Evolutionary conservation across 805 yeast species (phyloP).

Genomic region (Ogataea haglerorum): DNA sequence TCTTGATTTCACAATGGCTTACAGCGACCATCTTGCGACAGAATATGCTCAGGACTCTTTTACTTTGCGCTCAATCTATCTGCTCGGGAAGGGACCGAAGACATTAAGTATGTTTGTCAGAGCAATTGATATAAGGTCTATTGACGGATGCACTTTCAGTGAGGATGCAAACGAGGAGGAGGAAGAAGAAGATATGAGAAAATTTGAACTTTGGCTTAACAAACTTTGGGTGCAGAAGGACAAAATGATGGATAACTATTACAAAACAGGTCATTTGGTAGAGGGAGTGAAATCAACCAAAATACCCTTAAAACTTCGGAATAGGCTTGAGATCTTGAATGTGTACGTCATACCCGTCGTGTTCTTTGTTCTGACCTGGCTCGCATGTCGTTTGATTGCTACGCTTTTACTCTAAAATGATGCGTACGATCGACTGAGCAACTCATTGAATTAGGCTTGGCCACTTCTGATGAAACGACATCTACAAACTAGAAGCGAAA

Average conservation of each 20-base stretch:
- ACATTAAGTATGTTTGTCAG: conserved; percentile 63
- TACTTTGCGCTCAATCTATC: conserved; percentile 58
- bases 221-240: conserved; percentile 80
- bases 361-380: conserved; percentile 3
- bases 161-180: conserved; percentile 45
- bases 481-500: too few relatives aligned
- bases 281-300: conserved; percentile 21
- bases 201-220: conserved; percentile 74
- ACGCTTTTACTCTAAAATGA: conserved; percentile 31
- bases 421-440: too few relatives aligned
- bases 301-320: conserved; percentile 22
- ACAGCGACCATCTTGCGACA: conserved; percentile 59
- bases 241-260: conserved; percentile 58
- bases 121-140: conserved; percentile 41
- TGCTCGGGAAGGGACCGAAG: conserved; percentile 71
- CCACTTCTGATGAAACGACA: too few relatives aligned
- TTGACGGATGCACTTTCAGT: conserved; percentile 34
- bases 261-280: conserved; percentile 50
- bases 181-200: conserved; percentile 34
- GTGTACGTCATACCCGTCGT: conserved; percentile 28
- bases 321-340: conserved; percentile 23
- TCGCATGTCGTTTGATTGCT: conserved; percentile 2
- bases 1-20: conserved; percentile 82
- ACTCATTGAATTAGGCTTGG: too few relatives aligned
- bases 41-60: conserved; percentile 78